phyloP scores from a whole-genome alignment of 257 asterid genomes.

The Penstemon newberryi region DNA sequence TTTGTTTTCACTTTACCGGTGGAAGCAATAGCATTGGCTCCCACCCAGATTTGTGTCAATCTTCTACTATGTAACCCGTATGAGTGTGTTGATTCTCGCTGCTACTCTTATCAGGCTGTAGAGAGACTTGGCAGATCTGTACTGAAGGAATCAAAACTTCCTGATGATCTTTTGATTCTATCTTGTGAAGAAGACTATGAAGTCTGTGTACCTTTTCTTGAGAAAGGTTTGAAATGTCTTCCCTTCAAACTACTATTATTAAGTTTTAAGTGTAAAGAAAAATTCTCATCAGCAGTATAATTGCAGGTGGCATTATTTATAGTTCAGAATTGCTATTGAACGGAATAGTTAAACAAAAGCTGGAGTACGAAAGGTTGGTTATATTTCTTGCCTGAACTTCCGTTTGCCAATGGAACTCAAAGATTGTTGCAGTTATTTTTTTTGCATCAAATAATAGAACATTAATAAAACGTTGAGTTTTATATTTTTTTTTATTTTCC shows the following conservation, averaged over 20 bases:
- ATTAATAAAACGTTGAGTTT: too few relatives aligned
- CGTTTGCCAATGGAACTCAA: not conserved
- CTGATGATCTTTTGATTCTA: conserved; percentile 70
- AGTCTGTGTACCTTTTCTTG: conserved; percentile 76
- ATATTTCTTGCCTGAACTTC: not conserved
- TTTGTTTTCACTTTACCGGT: not conserved
- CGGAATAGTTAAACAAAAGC: conserved; percentile 92
- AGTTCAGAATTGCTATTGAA: conserved; percentile 92
- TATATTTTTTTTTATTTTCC: too few relatives aligned
- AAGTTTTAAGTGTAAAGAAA: not conserved
- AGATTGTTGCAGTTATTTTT: too few relatives aligned
- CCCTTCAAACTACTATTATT: conserved; percentile 3
- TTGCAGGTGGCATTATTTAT: conserved; percentile 74
- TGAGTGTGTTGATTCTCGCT: conserved; percentile 20
- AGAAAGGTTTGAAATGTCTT: conserved; percentile 62
- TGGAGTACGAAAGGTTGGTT: conserved; percentile 81
- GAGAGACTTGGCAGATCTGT: conserved; percentile 89
- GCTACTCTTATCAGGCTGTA: conserved; percentile 55
- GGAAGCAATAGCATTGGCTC: not conserved
- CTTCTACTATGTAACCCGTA: not conserved
- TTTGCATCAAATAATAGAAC: too few relatives aligned
- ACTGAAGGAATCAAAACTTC: conserved; percentile 52
- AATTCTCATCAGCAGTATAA: conserved; percentile 12
- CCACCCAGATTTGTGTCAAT: not conserved
- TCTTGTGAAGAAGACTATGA: conserved; percentile 94